Conservation (phyloP, 345 rosid species). For the Dipteronia dyeriana region DNA sequence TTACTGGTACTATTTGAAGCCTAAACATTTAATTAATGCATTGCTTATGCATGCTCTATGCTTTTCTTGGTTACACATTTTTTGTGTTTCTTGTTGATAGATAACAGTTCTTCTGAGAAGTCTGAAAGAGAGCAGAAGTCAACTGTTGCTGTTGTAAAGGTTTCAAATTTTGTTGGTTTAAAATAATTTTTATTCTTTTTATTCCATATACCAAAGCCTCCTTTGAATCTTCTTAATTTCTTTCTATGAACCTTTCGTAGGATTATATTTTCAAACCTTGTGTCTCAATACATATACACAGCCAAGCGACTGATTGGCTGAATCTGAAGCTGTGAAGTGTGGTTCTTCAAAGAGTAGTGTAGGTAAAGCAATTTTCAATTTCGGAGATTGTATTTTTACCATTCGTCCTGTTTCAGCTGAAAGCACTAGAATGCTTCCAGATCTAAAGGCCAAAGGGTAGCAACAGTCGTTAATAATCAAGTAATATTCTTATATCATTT, state of each 20-base stretch:
- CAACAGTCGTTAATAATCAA: background rate
- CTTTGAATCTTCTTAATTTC: constrained; percentile 17
- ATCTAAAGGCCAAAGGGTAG: constrained; percentile 59
- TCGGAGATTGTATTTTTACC: constrained; percentile 36
- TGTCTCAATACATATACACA: constrained; percentile 46
- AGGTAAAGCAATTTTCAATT: constrained; percentile 29
- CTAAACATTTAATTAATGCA: background rate
- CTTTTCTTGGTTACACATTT: constrained; percentile 11
- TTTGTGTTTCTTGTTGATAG: constrained; percentile 24
- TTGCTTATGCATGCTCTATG: background rate
- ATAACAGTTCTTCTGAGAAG: constrained; percentile 22
- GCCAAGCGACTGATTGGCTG: constrained; percentile 77
- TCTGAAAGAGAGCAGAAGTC: constrained; percentile 31
- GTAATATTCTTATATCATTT: background rate
- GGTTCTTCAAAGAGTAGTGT: constrained; percentile 24
- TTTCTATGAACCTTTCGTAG: constrained; percentile 28
- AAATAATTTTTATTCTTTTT: background rate
- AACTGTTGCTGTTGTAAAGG: constrained; percentile 45
- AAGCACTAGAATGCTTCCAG: constrained; percentile 71
- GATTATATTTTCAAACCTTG: constrained; percentile 32
- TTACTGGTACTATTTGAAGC: constrained; percentile 27
- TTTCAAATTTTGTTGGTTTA: constrained; percentile 19
- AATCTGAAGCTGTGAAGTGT: constrained; percentile 39
- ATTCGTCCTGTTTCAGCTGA: constrained; percentile 87
- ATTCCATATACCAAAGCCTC: background rate